Evolutionary conservation across 1,284 basidiomycete species (phyloP), one percentile per base, ranked within the genome.

Genomic region (Volvariella volvacea): DNA sequence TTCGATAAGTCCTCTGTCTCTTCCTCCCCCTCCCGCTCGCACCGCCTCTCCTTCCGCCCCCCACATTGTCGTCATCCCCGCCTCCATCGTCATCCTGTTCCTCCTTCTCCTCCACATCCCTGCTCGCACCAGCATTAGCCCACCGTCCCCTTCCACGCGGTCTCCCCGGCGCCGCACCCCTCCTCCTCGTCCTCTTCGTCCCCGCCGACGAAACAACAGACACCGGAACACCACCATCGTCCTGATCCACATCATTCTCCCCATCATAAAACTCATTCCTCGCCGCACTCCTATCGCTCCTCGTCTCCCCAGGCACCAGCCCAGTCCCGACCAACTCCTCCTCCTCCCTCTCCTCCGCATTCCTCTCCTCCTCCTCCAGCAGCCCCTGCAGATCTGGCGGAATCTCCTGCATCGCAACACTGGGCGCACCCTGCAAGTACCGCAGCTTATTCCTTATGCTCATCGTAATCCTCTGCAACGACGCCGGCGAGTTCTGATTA

Each of bases 381-480:
- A 88, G 79, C 2, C 85, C 86, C 47, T 84, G 83, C 16, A 98
- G 66, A 55, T 95, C 88, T 0, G 94, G 95, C 4, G 96, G 95
- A 39, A 99, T 88, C 64, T 97, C 92, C 58, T 93, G 88, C 90
- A 98, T 91, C 55, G 86, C 85, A 7, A 99, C 92, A 59, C 91
- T 94, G 1, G 95, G 95, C 36, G 96, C 95, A 20, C 93, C 93
- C 54, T 95, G 89, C 17, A 99, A 68, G 62, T 95, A 98, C 15
- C 96, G 73, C 40, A 98, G 68, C 62, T 96, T 93, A 58, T 89
- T 92, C n/a, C 89, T 76, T 38, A 95, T 87, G 48, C 76, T 82
- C 41, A 89, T 75, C 15, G 88, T 83, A 53, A 98, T 94, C 47
- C 86, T 80, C 59, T 96, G 92, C 22, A 99, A 67, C 3, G 81